Evolutionary conservation across 2,329 filamentous ascomycete genomes (phyloP), one percentile per base, ranked within the genome.

Genomic region (Aspergillus nomiae): DNA sequence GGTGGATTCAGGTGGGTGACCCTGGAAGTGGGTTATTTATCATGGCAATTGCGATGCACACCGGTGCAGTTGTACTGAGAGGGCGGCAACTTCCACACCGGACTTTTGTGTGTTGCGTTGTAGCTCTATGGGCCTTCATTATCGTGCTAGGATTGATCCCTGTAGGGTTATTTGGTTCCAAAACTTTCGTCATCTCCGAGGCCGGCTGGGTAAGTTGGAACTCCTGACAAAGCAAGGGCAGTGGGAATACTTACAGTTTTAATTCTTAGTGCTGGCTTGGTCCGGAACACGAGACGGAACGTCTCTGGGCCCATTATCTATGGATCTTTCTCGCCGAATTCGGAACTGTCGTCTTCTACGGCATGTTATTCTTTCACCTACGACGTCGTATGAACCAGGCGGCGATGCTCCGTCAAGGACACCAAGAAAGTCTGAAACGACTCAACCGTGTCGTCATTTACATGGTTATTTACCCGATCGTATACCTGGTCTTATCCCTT

Each of bases 401-500:
- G 1, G 71, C 72, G 32, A 68, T 66, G 46, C 74, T 77, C 16
- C 73, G 70, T 24, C 71, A 68, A 54, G 71, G 69, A 26, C 76
- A 74, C 60, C 71, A 71, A 58, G 76, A 77, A 34, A 74, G 71
- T 53, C 62, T 79, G 10, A 68, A 72, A 21, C 73, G 74, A 21
- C 66, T 80, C 24, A 77, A 76, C 55, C 77, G 78, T 28, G 78
- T 80, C 28, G 77, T 79, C 53, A 66, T 78, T 6, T 81, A 80
- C 72, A 81, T 81, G 79, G 76, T 81, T 62, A 76, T 81, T 46
- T 81, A 81, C 61, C 79, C 79, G 2, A 60, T 84, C 12, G 78
- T 76, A 10, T 91, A 91, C 72, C 83, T 85, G 2, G 74, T 88
- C 12, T 65, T 86, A 56, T 90, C 89, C 63, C 81, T 92, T 38